Evolutionary conservation across 140 eudicot species (phyloP), one percentile per base, ranked within the genome.

Genomic region (Erigeron philadelphicus): DNA sequence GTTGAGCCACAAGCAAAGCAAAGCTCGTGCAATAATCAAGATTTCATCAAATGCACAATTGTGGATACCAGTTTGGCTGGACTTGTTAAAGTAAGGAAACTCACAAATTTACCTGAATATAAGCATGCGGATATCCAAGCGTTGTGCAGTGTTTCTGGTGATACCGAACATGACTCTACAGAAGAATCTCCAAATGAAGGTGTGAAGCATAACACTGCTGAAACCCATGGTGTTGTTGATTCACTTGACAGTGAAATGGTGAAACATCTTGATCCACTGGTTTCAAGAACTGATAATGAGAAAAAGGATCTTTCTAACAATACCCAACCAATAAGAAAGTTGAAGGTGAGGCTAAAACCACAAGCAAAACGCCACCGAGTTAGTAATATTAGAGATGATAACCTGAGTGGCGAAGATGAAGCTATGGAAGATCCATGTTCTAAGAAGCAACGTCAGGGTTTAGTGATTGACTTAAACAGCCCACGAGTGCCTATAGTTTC

Each of bases 11-110:
- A 15, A 52, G 58, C 17, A 10, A 53, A 71, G 54, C 25, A 47
- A 18, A 79, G 66, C 0, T 55, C 66, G n/a, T 82, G 81, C 43
- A 83, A 72, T 41, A 55, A 23, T 25, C 60, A 75, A 13, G 76
- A 70, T 63, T 25, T 12, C 7, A 48, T 72, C 71, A 79, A 72
- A 53, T 92, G 77, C 76, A 84, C 84, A 8, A 75, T 83, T 21
- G 95, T 6, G 4, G 65, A 59, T 59, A 59, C 45, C 41, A 59
- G 65, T 59, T 59, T 92, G 58, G 95, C 84, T 17, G 81, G 68
- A 68, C 16, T 35, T 25, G 80, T 55, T 50, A 80, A 67, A 67
- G 68, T 86, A 52, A 72, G 58, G 47, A 88, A 88, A 35, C 44
- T 86, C 52, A 79, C 74, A 61, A 61, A 46, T 61, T 38, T 61